Evolutionary conservation across 495 filamentous ascomycete species (phyloP), one percentile per base, ranked within the genome.

Genomic region (Podospora conica): DNA sequence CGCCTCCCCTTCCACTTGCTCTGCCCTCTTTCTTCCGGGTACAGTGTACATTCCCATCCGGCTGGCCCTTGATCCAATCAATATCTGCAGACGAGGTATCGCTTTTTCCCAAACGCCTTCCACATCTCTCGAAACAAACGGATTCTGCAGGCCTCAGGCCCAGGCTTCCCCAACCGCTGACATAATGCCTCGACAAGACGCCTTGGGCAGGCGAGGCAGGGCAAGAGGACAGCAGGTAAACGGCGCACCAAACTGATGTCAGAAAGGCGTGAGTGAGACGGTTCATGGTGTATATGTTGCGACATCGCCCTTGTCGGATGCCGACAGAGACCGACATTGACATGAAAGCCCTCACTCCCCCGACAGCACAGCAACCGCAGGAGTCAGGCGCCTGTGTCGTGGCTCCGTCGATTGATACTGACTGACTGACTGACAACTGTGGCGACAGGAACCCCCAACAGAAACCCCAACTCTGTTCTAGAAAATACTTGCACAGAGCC

Each of bases 141-240:
- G 24, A 24, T 9, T n/a, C 27, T 59, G 23, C 58, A 25, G 40
- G 61, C 61, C 33, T n/a, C n/a, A n/a, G n/a, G n/a, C n/a, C n/a
- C n/a, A n/a, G n/a, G n/a, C 33, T n/a, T 11, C 4, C 10, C 29
- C 29, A 31, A 60, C 55, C 64, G 63, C 67, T 69, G 67, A 69
- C 67, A 69, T 69, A 59, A 66, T 69, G 31, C 40, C 40, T 48
- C 28, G 33, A 48, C 24, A 9, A 40, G 31, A 18, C 12, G 31
- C 31, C 5, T 15, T 4, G 31, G 33, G 33, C 33, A 33, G 9
- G n/a, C n/a, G n/a, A n/a, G 18, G 58, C 27, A 28, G 9, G 10
- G 24, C 56, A n/a, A n/a, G n/a, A n/a, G n/a, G n/a, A n/a, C n/a
- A 40, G 63, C 66, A 65, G 54, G 62, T 15, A 40, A 40, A 15